A percentile compares a stretch with the other conserved stretches of the same genome.
Conservation (phyloP, 2,329 filamentous ascomycete species). For the Calonectria crousiana region DNA sequence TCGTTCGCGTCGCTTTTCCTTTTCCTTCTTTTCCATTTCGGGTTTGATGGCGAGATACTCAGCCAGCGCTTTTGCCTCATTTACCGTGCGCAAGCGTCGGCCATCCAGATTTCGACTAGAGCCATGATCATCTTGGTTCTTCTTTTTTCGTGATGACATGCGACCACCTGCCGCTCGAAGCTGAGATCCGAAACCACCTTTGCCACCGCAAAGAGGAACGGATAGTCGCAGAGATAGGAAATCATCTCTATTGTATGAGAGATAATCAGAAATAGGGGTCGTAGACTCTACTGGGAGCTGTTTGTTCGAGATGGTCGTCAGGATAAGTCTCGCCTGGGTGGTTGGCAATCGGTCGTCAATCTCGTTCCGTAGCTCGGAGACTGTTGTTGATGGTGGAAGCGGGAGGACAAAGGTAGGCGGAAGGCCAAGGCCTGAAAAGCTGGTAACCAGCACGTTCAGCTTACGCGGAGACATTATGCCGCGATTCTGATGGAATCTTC, state of each 20-base stretch:
- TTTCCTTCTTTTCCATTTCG: slow-evolving; percentile 95
- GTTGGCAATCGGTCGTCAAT: slow-evolving; percentile 73
- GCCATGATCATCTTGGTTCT: slow-evolving; percentile 85
- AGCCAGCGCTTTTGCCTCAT: slow-evolving; percentile 93
- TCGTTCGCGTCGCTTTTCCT: slow-evolving; percentile 83
- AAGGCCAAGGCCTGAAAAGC: slow-evolving; percentile 84
- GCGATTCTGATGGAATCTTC: not conserved
- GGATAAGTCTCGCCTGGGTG: slow-evolving; percentile 72
- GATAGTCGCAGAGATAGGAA: slow-evolving; percentile 88
- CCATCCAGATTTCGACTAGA: slow-evolving; percentile 96
- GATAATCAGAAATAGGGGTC: slow-evolving; percentile 70
- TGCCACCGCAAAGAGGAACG: slow-evolving; percentile 87
- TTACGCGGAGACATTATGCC: slow-evolving; percentile 65
- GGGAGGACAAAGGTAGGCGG: slow-evolving; percentile 87
- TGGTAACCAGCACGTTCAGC: slow-evolving; percentile 87
- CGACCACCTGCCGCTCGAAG: slow-evolving; percentile 95
- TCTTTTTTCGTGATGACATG: slow-evolving; percentile 96
- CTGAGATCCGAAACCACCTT: slow-evolving; percentile 97
- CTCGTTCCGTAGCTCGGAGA: slow-evolving; percentile 74
- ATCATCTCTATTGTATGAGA: slow-evolving; percentile 68
- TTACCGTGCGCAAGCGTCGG: slow-evolving; percentile 88
- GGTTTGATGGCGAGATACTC: slow-evolving; percentile 97
- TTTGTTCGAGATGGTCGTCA: slow-evolving; percentile 86
- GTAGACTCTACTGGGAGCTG: slow-evolving; percentile 69
- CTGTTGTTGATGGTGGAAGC: slow-evolving; percentile 72